A percentile compares a stretch with the other conserved stretches of the same genome.
phyloP scores from a whole-genome alignment of 768 basidiomycete species.

The Pisolithus marmoratus region DNA sequence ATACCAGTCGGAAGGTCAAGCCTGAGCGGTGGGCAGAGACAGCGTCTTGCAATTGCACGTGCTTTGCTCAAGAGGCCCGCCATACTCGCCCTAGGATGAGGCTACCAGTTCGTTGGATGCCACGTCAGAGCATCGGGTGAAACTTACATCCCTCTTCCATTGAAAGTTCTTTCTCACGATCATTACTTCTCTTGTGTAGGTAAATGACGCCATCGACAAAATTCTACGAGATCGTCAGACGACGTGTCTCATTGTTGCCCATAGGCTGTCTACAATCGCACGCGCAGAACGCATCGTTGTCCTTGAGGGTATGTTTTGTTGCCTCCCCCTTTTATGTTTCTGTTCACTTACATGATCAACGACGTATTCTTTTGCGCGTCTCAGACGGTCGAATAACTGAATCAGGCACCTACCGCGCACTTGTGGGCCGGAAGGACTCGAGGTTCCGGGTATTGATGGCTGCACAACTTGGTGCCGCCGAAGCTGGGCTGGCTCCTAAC shows the following conservation, averaged over 20 bases:
- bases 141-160: background rate
- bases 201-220: constrained; percentile 88
- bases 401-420: constrained; percentile 72
- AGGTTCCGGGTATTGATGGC: constrained; percentile 87
- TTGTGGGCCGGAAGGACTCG: constrained; percentile 68
- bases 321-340: background rate
- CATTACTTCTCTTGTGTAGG: constrained; percentile 30
- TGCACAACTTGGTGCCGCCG: constrained; percentile 65
- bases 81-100: constrained; percentile 84
- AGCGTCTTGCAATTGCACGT: constrained; percentile 77
- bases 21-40: constrained; percentile 65
- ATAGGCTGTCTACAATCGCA: constrained; percentile 85
- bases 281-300: constrained; percentile 87
- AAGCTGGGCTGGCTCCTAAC: constrained; percentile 9
- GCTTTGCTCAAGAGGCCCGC: constrained; percentile 86
- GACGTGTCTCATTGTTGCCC: constrained; percentile 86
- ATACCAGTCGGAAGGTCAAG: constrained; percentile 28
- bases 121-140: constrained; percentile 75
- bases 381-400: constrained; percentile 75
- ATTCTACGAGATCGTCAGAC: constrained; percentile 75
- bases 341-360: background rate
- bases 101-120: constrained; percentile 88
- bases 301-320: constrained; percentile 57
- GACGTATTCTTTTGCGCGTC: background rate
- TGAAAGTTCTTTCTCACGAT: background rate